Evolutionary conservation across 78 protist genomes (phyloP), one percentile per base, ranked within the genome.

Genomic region (Dictyostelium capitatum): DNA sequence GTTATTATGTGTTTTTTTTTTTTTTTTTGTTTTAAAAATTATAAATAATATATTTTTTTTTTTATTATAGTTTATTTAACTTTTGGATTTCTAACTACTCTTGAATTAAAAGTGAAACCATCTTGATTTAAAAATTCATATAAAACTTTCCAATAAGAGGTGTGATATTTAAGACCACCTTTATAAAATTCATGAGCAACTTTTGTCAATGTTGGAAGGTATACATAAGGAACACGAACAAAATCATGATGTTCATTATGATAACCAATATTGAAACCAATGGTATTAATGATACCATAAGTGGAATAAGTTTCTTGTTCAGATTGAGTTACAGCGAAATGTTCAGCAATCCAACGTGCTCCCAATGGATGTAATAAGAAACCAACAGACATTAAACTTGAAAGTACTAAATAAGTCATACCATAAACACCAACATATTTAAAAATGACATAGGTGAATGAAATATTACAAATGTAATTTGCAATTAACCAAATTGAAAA

Each of bases 161-260:
- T 87, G 47, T 87, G 93, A 32, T 87, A 87, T 62, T 70, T 80
- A 19, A 87, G 73, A 59, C 93, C 93, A 53, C 80, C 80, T 15
- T 41, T 87, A 75, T 87, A 87, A 79, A 51, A 87, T 64, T 87
- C 93, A 3, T n/a, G 28, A 19, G 93, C 93, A 37, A 87, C n/a
- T 20, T 41, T 17, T 0, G 93, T 87, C 20, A 87, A 23, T n/a
- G 64, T 23, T 87, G 93, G 93, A 6, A 87, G 37, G 64, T 78
- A 87, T n/a, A 87, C 15, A 89, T 96, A 91, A 51, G 98, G 97
- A 23, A 98, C 91, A 62, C 79, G 41, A n/a, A 97, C 98, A 81
- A 98, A 96, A 91, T 98, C 99, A 82, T 98, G 99, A 92, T 98
- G 99, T 90, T 97, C 99, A 57, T 97, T 97, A 96, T 98, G 99